These are phyloP conservation scores for Trichosanthes cucumerina DNA, from an alignment of 306 rosid species.

Conservation along the genomic window DNA sequence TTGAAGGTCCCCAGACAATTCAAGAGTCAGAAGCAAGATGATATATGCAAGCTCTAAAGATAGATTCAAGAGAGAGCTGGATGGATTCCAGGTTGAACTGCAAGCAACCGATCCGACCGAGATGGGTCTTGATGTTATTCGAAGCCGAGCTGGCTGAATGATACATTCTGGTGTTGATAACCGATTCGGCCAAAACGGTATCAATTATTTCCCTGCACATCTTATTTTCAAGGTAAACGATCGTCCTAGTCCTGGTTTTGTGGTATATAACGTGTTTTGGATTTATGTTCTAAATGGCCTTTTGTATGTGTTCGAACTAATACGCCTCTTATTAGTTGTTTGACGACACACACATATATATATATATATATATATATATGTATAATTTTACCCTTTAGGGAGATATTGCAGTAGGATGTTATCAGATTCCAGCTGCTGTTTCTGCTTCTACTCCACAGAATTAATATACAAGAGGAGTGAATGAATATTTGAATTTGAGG, in stretches of 20 bases:
- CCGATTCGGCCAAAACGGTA: neutral
- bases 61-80: constrained; percentile 90
- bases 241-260: neutral
- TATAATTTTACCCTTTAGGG: neutral
- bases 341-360: neutral
- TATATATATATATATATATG: neutral
- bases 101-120: constrained; percentile 86
- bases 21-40: constrained; percentile 90
- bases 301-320: neutral
- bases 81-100: constrained; percentile 74
- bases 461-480: neutral
- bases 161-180: constrained; percentile 19
- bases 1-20: constrained; percentile 68
- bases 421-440: neutral
- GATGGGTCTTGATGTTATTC: constrained; percentile 70
- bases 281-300: neutral
- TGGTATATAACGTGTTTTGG: neutral
- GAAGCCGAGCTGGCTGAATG: constrained; percentile 54
- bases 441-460: neutral
- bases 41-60: constrained; percentile 88
- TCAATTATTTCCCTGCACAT: neutral
- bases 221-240: neutral
- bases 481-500: neutral
- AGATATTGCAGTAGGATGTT: neutral
- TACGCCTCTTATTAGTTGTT: neutral